These are phyloP conservation scores for Amauroascus verrucosus DNA, from an alignment of 2,329 filamentous ascomycete species.

Conservation along the genomic window DNA sequence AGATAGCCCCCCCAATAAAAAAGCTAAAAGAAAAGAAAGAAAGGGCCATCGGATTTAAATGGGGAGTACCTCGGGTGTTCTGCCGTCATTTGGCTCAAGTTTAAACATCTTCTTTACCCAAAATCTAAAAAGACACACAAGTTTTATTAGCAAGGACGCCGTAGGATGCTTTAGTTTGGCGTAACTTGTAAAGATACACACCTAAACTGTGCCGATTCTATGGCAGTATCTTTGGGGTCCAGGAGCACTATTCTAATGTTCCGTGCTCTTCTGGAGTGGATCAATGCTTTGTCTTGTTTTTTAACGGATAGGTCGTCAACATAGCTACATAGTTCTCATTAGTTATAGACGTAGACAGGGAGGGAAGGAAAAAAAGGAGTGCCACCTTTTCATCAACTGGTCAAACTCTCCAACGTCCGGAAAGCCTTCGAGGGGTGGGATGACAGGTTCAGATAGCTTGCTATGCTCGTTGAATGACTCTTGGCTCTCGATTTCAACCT, in stretches of 20 bases:
- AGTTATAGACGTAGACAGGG: neutral
- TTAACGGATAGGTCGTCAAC: conserved; percentile 42
- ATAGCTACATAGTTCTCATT: conserved; percentile 28
- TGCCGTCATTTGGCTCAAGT: conserved; percentile 33
- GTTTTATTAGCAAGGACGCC: too few relatives aligned
- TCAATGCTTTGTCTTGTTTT: conserved; percentile 44
- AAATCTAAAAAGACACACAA: conserved; percentile 34
- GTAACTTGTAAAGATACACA: conserved; percentile 20
- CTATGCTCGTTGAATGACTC: conserved; percentile 35
- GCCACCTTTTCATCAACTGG: conserved; percentile 36
- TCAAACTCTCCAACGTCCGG: conserved; percentile 40
- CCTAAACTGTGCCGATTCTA: conserved; percentile 44
- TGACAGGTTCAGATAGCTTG: conserved; percentile 37
- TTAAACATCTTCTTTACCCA: conserved; percentile 48
- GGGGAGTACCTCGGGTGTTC: conserved; percentile 29
- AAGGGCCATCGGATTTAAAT: too few relatives aligned
- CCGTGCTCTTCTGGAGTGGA: conserved; percentile 38
- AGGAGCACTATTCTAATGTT: conserved; percentile 40
- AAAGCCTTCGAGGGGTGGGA: conserved; percentile 36
- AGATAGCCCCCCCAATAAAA: too few relatives aligned
- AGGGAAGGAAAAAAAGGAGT: neutral
- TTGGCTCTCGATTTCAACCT: conserved; percentile 36
- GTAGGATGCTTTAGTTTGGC: too few relatives aligned
- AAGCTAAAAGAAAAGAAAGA: too few relatives aligned
- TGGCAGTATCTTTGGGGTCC: conserved; percentile 42